Evolutionary conservation across 139 green algal genomes (phyloP).

Genomic region (Micractinium conductrix): DNA sequence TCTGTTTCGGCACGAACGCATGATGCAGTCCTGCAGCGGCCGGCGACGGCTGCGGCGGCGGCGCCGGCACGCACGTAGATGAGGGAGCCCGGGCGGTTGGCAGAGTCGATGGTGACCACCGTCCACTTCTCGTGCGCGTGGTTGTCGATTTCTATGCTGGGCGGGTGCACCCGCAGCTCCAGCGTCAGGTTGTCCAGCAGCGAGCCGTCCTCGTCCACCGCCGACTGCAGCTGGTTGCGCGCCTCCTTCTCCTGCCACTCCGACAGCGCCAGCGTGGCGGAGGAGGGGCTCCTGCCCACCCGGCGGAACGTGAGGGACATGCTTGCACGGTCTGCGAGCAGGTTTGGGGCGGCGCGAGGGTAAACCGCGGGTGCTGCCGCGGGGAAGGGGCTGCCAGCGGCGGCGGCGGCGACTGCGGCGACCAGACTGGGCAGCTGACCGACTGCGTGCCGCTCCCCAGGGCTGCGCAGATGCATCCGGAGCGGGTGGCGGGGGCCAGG

Average conservation of each 20-base stretch:
- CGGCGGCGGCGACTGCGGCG: too few relatives aligned
- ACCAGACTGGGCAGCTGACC: too few relatives aligned
- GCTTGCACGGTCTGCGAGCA: not conserved
- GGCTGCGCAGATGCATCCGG: too few relatives aligned
- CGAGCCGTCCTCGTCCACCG: constrained; percentile 61
- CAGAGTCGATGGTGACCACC: constrained; percentile 90
- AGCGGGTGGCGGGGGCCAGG: too few relatives aligned
- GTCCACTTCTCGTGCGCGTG: constrained; percentile 73
- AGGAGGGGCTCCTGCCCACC: not conserved
- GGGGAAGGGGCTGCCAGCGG: too few relatives aligned
- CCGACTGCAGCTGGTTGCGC: constrained; percentile 18
- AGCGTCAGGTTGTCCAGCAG: constrained; percentile 86
- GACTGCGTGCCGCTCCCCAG: too few relatives aligned
- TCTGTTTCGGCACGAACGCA: too few relatives aligned
- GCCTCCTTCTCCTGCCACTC: constrained; percentile 3
- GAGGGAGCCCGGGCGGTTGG: constrained; percentile 95
- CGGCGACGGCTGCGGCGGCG: not conserved
- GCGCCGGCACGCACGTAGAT: constrained; percentile 72
- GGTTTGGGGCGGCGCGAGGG: not conserved
- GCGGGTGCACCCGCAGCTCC: constrained; percentile 82
- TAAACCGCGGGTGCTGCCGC: too few relatives aligned
- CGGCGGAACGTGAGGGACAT: not conserved
- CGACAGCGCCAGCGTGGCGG: not conserved
- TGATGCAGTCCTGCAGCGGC: not conserved
- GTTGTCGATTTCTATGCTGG: constrained; percentile 87